Conservation (phyloP, 2,329 filamentous ascomycete species). For the Neonectria ditissima region DNA sequence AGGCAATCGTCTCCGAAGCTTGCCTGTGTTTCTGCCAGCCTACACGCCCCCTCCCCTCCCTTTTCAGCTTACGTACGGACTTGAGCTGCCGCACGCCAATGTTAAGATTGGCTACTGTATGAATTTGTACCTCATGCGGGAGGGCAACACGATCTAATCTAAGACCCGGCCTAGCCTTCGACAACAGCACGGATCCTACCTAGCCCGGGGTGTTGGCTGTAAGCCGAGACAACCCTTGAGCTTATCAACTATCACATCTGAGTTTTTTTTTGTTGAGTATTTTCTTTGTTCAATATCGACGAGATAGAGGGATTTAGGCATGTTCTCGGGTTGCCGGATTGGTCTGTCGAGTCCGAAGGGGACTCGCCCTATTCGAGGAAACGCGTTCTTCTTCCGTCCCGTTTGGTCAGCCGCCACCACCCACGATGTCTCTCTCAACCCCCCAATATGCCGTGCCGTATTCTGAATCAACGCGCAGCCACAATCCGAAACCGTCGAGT, state of each 20-base stretch:
- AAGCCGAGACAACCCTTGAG: slow-evolving; percentile 23
- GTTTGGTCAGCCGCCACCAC: slow-evolving; percentile 9
- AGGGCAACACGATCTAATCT: slow-evolving; percentile 11
- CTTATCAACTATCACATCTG: slow-evolving; percentile 4
- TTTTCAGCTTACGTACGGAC: slow-evolving; percentile 15
- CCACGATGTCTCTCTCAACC: slow-evolving; percentile 1
- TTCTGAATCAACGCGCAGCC: slow-evolving; percentile 14
- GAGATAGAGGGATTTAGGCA: background rate
- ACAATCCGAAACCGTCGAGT: slow-evolving; percentile 18
- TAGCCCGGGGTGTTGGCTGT: slow-evolving; percentile 4
- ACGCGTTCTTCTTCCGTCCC: background rate
- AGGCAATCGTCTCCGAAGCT: slow-evolving; percentile 12
- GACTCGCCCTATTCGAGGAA: slow-evolving; percentile 8
- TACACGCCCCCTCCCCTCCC: background rate
- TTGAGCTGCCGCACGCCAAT: slow-evolving; percentile 21
- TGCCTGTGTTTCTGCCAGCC: background rate
- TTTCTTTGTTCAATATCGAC: background rate
- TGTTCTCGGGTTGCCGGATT: background rate
- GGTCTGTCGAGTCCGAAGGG: too few species aligned
- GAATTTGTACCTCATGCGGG: slow-evolving; percentile 7
- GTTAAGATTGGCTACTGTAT: slow-evolving; percentile 4
- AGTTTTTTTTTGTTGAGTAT: background rate
- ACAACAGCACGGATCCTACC: slow-evolving; percentile 10
- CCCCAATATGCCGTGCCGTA: slow-evolving; percentile 7
- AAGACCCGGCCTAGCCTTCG: background rate